Conservation (phyloP, 129 eudicot species). For the Cynara cardunculus region DNA sequence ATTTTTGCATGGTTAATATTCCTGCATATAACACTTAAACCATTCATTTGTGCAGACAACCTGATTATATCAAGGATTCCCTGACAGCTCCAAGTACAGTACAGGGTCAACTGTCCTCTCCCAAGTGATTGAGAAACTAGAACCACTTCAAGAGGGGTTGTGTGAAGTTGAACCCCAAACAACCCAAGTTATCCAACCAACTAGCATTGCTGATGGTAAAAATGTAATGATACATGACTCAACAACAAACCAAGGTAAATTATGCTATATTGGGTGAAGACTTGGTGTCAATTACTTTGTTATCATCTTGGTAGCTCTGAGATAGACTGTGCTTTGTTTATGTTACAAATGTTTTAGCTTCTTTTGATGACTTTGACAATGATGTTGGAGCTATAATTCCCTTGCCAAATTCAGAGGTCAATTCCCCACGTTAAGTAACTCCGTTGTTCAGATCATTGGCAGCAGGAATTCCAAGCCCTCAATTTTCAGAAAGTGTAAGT, state of each 20-base stretch:
- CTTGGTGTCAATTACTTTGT: neutral
- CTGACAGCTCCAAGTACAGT: conserved; percentile 90
- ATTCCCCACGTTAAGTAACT: conserved; percentile 86
- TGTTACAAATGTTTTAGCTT: conserved; percentile 34
- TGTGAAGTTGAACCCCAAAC: conserved; percentile 33
- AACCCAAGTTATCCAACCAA: conserved; percentile 24
- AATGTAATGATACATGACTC: conserved; percentile 23
- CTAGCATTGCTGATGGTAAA: conserved; percentile 29
- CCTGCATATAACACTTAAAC: neutral
- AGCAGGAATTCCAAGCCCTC: conserved; percentile 89
- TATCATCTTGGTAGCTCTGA: neutral
- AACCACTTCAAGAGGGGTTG: conserved; percentile 41
- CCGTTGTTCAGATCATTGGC: conserved; percentile 87
- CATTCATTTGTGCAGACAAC: conserved; percentile 52
- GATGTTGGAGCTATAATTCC: conserved; percentile 33
- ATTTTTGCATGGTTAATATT: neutral
- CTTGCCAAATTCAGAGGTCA: conserved; percentile 49
- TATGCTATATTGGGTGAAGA: neutral
- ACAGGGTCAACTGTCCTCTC: conserved; percentile 73
- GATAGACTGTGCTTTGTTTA: neutral
- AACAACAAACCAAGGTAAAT: conserved; percentile 23
- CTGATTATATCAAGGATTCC: conserved; percentile 67
- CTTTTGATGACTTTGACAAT: conserved; percentile 32
- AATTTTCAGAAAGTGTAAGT: conserved; percentile 96
- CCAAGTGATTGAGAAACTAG: conserved; percentile 41